Percentiles rank a stretch among this genome's conserved stretches.
These are phyloP conservation scores for Phalaenopsis hybrid DNA, from an alignment of 116 monocot species.

Conservation along the genomic window DNA sequence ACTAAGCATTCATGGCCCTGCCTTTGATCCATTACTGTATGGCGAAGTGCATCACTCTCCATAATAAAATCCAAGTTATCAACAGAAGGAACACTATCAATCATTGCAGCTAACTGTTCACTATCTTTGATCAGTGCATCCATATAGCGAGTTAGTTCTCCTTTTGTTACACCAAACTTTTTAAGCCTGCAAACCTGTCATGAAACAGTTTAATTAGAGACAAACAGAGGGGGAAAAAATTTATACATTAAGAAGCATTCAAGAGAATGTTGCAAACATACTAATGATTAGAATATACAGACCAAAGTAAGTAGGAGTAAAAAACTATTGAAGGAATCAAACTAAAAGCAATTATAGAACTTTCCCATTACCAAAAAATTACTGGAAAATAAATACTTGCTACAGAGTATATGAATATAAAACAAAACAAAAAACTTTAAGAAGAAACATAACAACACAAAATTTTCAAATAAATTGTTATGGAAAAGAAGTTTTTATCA, in stretches of 20 bases:
- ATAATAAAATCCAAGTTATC: conserved; percentile 98
- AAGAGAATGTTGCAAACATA: not conserved
- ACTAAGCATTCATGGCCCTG: conserved; percentile 92
- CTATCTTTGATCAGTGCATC: conserved; percentile 97
- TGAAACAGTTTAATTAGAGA: not conserved
- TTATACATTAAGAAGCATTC: not conserved
- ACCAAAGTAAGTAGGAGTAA: not conserved
- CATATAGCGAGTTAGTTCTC: conserved; percentile 98
- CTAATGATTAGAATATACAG: not conserved
- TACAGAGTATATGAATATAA: not conserved
- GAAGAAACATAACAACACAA: not conserved
- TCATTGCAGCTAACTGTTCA: conserved; percentile 97
- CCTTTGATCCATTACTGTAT: conserved; percentile 94
- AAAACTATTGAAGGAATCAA: not conserved
- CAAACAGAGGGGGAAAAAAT: not conserved
- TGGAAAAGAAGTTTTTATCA: not conserved
- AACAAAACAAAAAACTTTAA: not conserved
- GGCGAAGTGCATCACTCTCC: conserved; percentile 98
- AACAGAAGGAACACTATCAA: conserved; percentile 95
- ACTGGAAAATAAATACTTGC: not conserved
- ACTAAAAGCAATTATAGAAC: not conserved
- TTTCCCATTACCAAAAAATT: not conserved
- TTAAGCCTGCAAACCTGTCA: conserved; percentile 88
- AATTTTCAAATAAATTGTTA: not conserved
- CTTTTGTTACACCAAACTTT: conserved; percentile 97